These are phyloP conservation scores for Starmerella gropengiesseri DNA, from an alignment of 805 yeast genomes.

Conservation along the genomic window DNA sequence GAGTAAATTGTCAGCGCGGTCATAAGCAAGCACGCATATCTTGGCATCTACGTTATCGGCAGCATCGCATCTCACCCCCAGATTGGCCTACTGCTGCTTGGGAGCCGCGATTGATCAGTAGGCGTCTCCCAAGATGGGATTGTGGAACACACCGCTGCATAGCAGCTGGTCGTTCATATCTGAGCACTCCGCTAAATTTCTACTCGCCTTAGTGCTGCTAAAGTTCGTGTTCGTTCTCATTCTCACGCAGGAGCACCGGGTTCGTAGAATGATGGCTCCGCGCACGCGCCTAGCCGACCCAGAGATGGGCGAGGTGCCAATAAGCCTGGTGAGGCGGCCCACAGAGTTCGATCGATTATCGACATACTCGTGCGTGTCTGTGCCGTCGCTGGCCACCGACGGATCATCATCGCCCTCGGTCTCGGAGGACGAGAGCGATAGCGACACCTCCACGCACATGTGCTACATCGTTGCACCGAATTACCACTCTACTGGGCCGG, in stretches of 20 bases:
- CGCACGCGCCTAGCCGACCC: background rate
- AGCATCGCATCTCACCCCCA: too few species aligned
- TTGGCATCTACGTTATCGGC: background rate
- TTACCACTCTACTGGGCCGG: background rate
- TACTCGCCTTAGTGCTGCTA: background rate
- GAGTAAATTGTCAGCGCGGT: too few species aligned
- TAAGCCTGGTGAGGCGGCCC: background rate
- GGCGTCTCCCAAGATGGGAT: background rate
- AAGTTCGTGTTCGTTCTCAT: background rate
- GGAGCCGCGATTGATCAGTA: too few species aligned
- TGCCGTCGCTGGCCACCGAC: background rate
- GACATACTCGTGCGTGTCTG: background rate
- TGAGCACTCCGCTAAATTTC: background rate
- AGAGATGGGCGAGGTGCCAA: constrained; percentile 1
- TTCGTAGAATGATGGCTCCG: background rate
- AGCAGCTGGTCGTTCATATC: background rate
- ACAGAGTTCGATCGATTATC: background rate
- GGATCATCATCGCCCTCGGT: background rate
- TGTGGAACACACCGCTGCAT: background rate
- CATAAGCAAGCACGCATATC: too few species aligned
- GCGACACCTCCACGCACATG: constrained; percentile 1
- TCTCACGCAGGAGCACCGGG: constrained; percentile 1
- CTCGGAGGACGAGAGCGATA: background rate
- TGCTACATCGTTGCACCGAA: constrained; percentile 1
- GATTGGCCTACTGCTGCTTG: too few species aligned